These are phyloP conservation scores for Mallotus japonicus DNA, from an alignment of 441 rosid species.

Conservation along the genomic window DNA sequence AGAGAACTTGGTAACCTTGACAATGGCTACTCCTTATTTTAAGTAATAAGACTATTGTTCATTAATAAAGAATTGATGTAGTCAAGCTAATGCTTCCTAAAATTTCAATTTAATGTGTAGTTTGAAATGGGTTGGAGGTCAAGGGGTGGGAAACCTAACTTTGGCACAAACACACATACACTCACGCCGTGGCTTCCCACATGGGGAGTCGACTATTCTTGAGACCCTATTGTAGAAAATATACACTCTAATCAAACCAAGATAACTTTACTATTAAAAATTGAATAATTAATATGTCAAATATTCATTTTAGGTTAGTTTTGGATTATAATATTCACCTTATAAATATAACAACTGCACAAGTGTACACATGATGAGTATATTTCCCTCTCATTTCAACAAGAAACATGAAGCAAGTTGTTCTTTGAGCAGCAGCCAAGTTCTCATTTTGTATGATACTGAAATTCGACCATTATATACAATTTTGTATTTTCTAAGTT, in stretches of 20 bases:
- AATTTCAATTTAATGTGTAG: not conserved
- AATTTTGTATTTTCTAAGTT: not conserved
- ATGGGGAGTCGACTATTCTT: conserved; percentile 11
- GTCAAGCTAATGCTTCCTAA: too few relatives aligned
- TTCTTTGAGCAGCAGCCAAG: not conserved
- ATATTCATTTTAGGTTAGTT: too few relatives aligned
- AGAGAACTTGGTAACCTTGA: not conserved
- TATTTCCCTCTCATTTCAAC: too few relatives aligned
- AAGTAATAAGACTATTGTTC: not conserved
- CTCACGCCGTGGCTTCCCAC: conserved; percentile 10
- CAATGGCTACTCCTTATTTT: not conserved
- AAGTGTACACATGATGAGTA: too few relatives aligned
- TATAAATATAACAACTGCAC: too few relatives aligned
- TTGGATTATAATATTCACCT: too few relatives aligned
- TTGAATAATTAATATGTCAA: not conserved
- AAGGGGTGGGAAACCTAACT: conserved; percentile 29
- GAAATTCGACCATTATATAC: not conserved
- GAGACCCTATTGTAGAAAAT: too few relatives aligned
- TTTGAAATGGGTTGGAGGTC: conserved; percentile 23
- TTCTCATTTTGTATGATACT: not conserved
- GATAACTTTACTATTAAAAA: not conserved
- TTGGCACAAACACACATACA: conserved; percentile 4
- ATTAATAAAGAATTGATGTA: not conserved
- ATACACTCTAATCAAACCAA: not conserved
- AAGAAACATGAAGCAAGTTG: too few relatives aligned